phyloP scores from a whole-genome alignment of 306 rosid genomes.

The Trichosanthes truncata region DNA sequence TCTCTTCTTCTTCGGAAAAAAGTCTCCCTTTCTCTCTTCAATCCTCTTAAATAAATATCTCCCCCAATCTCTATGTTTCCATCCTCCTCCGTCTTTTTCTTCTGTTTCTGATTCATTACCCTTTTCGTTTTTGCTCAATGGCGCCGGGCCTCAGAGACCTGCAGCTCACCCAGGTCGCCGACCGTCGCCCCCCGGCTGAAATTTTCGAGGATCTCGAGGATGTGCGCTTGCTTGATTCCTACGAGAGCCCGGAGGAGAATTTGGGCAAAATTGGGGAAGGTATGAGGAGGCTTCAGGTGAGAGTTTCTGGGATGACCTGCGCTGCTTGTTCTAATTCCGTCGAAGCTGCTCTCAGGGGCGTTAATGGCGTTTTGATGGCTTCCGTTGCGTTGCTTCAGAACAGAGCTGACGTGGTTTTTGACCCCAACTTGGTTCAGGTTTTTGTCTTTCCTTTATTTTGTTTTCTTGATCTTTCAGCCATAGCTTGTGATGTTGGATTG shows the following conservation, averaged over 20 bases:
- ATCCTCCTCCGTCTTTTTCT: not conserved
- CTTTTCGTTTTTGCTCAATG: constrained; percentile 18
- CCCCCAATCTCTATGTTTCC: not conserved
- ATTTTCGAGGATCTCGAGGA: constrained; percentile 54
- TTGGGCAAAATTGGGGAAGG: constrained; percentile 19
- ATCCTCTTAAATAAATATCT: not conserved
- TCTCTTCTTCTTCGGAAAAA: constrained; percentile 17
- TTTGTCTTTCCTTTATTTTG: not conserved
- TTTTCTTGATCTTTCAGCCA: not conserved
- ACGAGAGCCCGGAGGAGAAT: constrained; percentile 22
- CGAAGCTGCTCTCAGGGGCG: constrained; percentile 52
- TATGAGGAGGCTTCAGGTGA: constrained; percentile 52
- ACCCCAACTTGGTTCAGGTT: constrained; percentile 65
- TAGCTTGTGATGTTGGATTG: not conserved
- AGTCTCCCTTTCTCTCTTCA: not conserved
- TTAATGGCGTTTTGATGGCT: constrained; percentile 59
- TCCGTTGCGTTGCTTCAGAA: constrained; percentile 91
- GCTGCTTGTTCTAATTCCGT: constrained; percentile 94
- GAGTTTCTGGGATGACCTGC: constrained; percentile 88
- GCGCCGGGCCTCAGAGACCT: constrained; percentile 36
- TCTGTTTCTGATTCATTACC: not conserved
- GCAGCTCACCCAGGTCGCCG: constrained; percentile 30
- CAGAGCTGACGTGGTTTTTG: constrained; percentile 78
- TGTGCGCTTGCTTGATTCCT: constrained; percentile 70
- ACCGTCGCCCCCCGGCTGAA: not conserved